phyloP scores from a whole-genome alignment of 176 grass and related monocot genomes.

The Ampelocalamus luodianensis region DNA sequence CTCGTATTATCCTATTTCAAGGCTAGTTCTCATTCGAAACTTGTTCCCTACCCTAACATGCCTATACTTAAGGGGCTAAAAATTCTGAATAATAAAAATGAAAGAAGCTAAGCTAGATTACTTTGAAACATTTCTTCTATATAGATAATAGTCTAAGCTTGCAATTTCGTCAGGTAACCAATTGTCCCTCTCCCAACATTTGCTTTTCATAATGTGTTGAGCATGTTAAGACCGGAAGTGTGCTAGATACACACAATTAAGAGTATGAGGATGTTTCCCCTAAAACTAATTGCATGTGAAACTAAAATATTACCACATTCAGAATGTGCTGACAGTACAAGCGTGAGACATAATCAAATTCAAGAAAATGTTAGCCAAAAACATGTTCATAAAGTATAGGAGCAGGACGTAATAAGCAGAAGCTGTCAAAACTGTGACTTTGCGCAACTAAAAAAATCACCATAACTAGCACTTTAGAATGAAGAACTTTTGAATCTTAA shows the following conservation, averaged over 20 bases:
- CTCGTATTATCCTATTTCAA: conserved; percentile 1
- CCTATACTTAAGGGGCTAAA: not conserved
- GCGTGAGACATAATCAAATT: not conserved
- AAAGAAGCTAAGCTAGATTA: not conserved
- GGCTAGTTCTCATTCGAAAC: not conserved
- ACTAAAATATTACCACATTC: not conserved
- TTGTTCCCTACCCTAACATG: not conserved
- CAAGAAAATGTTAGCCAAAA: not conserved
- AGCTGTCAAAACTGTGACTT: not conserved
- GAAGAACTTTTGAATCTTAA: not conserved
- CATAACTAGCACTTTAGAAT: not conserved
- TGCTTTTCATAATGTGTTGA: not conserved
- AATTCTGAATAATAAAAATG: not conserved
- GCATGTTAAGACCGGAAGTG: not conserved
- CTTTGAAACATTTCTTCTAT: not conserved
- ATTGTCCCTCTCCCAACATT: not conserved
- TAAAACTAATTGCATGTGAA: not conserved
- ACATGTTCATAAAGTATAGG: not conserved
- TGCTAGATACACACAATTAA: not conserved
- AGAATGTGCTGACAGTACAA: not conserved
- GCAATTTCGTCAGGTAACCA: not conserved
- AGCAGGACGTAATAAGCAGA: not conserved
- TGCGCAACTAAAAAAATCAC: not conserved
- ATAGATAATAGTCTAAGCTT: not conserved
- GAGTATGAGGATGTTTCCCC: not conserved